phyloP scores from a whole-genome alignment of 176 grass and related monocot species.

The Carex cristatella region DNA sequence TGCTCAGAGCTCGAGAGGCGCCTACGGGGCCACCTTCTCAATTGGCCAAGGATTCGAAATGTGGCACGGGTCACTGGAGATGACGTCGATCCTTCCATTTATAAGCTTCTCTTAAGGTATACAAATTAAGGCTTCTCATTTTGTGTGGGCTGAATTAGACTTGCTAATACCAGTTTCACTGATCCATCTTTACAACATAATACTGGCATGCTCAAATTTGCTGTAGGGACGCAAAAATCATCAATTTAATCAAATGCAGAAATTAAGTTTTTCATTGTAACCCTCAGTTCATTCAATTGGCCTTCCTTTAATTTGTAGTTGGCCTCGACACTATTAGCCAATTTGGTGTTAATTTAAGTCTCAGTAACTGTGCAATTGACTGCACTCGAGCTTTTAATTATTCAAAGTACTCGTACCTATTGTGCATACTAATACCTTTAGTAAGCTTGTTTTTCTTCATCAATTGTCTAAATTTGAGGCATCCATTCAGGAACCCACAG shows the following conservation, averaged over 20 bases:
- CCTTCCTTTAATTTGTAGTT: neutral
- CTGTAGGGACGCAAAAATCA: neutral
- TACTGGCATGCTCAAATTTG: neutral
- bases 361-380: neutral
- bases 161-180: constrained; percentile 19
- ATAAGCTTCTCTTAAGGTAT: constrained; percentile 25
- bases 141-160: neutral
- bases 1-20: constrained; percentile 74
- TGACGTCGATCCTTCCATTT: constrained; percentile 38
- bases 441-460: neutral
- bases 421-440: neutral
- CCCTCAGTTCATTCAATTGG: neutral
- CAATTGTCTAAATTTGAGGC: neutral
- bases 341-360: neutral
- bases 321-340: neutral
- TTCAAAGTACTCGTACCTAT: neutral
- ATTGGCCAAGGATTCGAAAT: constrained; percentile 84
- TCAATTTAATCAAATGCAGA: neutral
- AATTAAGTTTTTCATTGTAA: neutral
- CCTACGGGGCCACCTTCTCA: constrained; percentile 87
- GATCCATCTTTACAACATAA: neutral
- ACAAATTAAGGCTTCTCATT: neutral
- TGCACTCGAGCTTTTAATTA: neutral
- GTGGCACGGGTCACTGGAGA: constrained; percentile 50
- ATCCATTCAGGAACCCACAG: neutral